Base-by-base conservation (phyloP, 345 rosid species). In the Pseudoturritis turrita region DNA sequence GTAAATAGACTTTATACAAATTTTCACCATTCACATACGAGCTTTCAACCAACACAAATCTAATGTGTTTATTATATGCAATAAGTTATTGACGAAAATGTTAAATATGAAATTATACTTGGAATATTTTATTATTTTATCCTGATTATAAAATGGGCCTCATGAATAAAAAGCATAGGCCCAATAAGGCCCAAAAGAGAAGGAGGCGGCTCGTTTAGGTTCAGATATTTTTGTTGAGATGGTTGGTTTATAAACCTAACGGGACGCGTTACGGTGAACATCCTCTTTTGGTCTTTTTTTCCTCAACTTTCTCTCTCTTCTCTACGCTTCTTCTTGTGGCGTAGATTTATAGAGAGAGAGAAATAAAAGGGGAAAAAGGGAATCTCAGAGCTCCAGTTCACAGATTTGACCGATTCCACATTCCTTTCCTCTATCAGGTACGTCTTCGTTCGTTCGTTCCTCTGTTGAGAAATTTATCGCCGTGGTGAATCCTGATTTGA, bases 321-420 rank as follows among this genome's bases (percentile, higher is more conserved):
- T 57, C 67, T 47, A 65, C 72, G 77, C 62, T 55, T 73, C 50
- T 66, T 66, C 21, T 11, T 50, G 68, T 74, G 73, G 78, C 78
- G 78, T 74, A 66, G 78, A 74, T 59, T 62, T 62, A 1, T 35
- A 49, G 78, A 74, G 66, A 58, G 66, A 58, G 77, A 37, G 60
- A 71, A 26, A 35, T 4, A 2, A 50, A 10, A 17, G 18, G 28
- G 2, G 1, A 23, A 10, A 19, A 33, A 65, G 4, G 40, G 5
- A 57, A 66, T 71, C 78, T 66, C 53, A 23, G 3, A 73, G 36
- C 68, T 61, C 67, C 52, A 56, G 21, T 23, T 70, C n/a, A 35
- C 37, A 58, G 61, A 49, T 60, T 50, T 53, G 55, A 52, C 55
- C 55, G 19, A 31, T 65, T 45, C 41, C 39, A 29, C 25, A 47